Percentiles rank a stretch among this genome's conserved stretches.
Evolutionary conservation across 805 yeast species (phyloP).

Genomic region (Kockiozyma suomiensis): DNA sequence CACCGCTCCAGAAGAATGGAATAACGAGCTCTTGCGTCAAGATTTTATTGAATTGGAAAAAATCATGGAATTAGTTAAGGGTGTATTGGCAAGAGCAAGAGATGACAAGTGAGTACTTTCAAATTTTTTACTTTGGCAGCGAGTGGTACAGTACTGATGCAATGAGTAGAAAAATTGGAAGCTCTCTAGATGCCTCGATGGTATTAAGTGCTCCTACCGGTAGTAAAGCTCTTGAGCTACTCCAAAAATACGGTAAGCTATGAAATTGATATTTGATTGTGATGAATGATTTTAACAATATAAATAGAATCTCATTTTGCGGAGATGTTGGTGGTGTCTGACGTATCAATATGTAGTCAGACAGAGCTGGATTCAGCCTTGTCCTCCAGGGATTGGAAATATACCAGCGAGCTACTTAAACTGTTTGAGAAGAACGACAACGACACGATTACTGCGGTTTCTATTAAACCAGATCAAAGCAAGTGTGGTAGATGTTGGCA

Average conservation of each 20-base stretch:
- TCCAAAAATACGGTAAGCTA: slow-evolving; percentile 20
- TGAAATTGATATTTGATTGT: background rate
- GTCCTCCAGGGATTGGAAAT: background rate
- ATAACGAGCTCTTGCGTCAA: slow-evolving; percentile 43
- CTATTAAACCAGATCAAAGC: slow-evolving; percentile 46
- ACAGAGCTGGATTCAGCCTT: background rate
- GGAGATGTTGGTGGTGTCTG: slow-evolving; percentile 67
- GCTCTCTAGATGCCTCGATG: slow-evolving; percentile 62
- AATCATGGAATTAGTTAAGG: slow-evolving; percentile 54
- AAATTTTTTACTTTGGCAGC: too few species aligned
- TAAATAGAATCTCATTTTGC: slow-evolving; percentile 49
- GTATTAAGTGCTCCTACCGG: slow-evolving; percentile 41
- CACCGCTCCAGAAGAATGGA: slow-evolving; percentile 44
- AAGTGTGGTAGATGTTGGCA: slow-evolving; percentile 98
- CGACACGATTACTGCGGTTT: slow-evolving; percentile 39
- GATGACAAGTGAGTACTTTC: slow-evolving; percentile 47
- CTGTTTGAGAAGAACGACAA: slow-evolving; percentile 22
- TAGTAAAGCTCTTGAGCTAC: slow-evolving; percentile 13
- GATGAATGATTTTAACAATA: background rate
- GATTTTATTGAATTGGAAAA: slow-evolving; percentile 53
- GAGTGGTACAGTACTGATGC: too few species aligned
- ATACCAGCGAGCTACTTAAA: background rate
- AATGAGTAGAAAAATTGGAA: slow-evolving; percentile 37
- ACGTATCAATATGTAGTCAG: slow-evolving; percentile 46
- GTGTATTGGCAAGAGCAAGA: slow-evolving; percentile 60